Evolutionary conservation across 768 basidiomycete genomes (phyloP).

Genomic region (Pulveroboletus frians): DNA sequence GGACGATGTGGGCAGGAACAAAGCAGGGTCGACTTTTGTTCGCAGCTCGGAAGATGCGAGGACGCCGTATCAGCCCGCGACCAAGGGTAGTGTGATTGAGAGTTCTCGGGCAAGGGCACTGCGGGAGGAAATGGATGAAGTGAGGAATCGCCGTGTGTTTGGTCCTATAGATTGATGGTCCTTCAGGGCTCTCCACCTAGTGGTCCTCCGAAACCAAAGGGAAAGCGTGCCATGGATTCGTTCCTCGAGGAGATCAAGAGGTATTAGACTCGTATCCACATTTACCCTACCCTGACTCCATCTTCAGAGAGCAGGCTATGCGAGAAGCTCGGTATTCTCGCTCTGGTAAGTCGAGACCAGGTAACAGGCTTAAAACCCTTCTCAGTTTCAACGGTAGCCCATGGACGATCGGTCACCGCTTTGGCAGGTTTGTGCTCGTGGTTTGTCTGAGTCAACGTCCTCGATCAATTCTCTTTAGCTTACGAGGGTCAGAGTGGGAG

Average conservation of each 20-base stretch:
- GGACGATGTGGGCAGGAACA: constrained; percentile 49
- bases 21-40: constrained; percentile 55
- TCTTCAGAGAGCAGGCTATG: constrained; percentile 82
- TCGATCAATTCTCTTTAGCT: constrained; percentile 37
- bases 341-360: constrained; percentile 42
- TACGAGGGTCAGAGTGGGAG: constrained; percentile 90
- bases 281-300: not conserved
- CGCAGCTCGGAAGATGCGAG: constrained; percentile 44
- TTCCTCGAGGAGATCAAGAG: constrained; percentile 96
- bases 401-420: constrained; percentile 80
- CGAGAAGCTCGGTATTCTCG: constrained; percentile 81
- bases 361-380: not conserved
- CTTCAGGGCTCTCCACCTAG: constrained; percentile 54
- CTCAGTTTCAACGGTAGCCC: constrained; percentile 32
- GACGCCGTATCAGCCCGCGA: constrained; percentile 39
- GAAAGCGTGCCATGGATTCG: constrained; percentile 92
- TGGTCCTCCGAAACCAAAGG: constrained; percentile 68
- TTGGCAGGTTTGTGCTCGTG: constrained; percentile 62
- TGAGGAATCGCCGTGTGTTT: constrained; percentile 19
- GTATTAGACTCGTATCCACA: constrained; percentile 33
- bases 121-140: constrained; percentile 30
- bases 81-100: constrained; percentile 27
- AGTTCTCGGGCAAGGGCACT: constrained; percentile 30
- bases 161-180: constrained; percentile 1
- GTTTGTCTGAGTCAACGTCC: not conserved